A percentile compares a stretch with the other conserved stretches of the same genome.
These are phyloP conservation scores for Candolleomyces eurysporus DNA, from an alignment of 768 basidiomycete species.

Conservation along the genomic window DNA sequence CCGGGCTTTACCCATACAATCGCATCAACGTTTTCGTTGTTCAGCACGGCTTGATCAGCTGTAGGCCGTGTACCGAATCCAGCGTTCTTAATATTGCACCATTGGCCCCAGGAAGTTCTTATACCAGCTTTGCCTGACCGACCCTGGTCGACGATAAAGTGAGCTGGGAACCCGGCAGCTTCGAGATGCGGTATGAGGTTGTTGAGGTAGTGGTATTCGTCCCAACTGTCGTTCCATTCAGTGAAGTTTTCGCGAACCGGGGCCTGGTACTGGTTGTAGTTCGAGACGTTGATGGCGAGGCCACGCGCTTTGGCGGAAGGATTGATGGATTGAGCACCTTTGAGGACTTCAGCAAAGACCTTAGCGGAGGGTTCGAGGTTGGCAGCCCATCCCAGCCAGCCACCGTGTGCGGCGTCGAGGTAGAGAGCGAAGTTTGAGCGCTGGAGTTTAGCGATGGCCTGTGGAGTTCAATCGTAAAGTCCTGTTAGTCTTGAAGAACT, in stretches of 20 bases:
- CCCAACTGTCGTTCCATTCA: constrained; percentile 24
- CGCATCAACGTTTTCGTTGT: constrained; percentile 31
- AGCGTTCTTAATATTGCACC: constrained; percentile 31
- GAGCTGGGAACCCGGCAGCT: constrained; percentile 26
- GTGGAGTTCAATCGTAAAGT: neutral
- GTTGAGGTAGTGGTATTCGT: constrained; percentile 30
- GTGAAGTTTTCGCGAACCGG: constrained; percentile 21
- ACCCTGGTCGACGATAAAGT: constrained; percentile 38
- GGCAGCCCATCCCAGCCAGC: constrained; percentile 31
- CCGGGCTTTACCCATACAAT: constrained; percentile 43
- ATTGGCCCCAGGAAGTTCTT: constrained; percentile 23
- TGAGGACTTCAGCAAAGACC: constrained; percentile 27
- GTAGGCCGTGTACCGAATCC: constrained; percentile 27
- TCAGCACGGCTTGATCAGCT: constrained; percentile 15
- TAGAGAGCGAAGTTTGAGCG: constrained; percentile 3
- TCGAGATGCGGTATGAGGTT: constrained; percentile 28
- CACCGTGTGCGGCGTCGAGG: constrained; percentile 31
- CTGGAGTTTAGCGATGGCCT: constrained; percentile 25
- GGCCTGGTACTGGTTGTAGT: constrained; percentile 31
- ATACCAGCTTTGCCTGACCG: constrained; percentile 24
- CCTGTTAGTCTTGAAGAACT: no score
- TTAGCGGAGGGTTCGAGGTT: constrained; percentile 29
- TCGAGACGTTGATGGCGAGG: constrained; percentile 30
- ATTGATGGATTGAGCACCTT: constrained; percentile 22
- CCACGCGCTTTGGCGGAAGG: constrained; percentile 27